These are phyloP conservation scores for Ophiostoma angusticollis DNA, from an alignment of 2,329 filamentous ascomycete genomes.

Conservation along the genomic window DNA sequence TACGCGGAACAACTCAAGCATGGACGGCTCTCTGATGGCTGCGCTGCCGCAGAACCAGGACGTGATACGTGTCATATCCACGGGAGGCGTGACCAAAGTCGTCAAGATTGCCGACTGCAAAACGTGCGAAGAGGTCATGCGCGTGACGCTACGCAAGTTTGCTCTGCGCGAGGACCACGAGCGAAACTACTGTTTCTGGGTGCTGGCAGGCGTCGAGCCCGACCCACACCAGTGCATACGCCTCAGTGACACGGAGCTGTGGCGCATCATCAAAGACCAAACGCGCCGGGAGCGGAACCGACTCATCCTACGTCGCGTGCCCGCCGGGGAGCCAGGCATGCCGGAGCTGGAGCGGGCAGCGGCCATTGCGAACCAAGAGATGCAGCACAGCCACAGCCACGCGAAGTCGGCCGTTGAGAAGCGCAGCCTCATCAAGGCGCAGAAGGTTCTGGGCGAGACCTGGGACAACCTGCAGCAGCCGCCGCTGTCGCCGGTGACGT, in stretches of 20 bases:
- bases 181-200: conserved; percentile 94
- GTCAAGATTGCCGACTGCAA: conserved; percentile 87
- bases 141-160: conserved; percentile 78
- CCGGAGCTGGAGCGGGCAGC: conserved; percentile 80
- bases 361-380: conserved; percentile 80
- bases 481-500: conserved; percentile 71
- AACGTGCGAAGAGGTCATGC: conserved; percentile 84
- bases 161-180: conserved; percentile 80
- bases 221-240: conserved; percentile 70
- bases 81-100: conserved; percentile 81
- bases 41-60: conserved; percentile 75
- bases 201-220: conserved; percentile 73
- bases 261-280: conserved; percentile 80
- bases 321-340: conserved; percentile 75
- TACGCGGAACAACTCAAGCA: conserved; percentile 66
- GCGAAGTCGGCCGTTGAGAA: conserved; percentile 53
- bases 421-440: conserved; percentile 74
- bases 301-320: conserved; percentile 84
- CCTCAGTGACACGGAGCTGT: conserved; percentile 74
- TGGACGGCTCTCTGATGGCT: conserved; percentile 78
- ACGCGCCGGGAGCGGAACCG: conserved; percentile 78
- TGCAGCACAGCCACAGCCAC: conserved; percentile 55
- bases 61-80: conserved; percentile 86
- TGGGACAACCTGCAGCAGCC: conserved; percentile 67
- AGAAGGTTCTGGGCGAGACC: conserved; percentile 77